A percentile compares a stretch with the other conserved stretches of the same genome.
Conservation (phyloP, 2,329 filamentous ascomycete species). For the Fusarium sp. region DNA sequence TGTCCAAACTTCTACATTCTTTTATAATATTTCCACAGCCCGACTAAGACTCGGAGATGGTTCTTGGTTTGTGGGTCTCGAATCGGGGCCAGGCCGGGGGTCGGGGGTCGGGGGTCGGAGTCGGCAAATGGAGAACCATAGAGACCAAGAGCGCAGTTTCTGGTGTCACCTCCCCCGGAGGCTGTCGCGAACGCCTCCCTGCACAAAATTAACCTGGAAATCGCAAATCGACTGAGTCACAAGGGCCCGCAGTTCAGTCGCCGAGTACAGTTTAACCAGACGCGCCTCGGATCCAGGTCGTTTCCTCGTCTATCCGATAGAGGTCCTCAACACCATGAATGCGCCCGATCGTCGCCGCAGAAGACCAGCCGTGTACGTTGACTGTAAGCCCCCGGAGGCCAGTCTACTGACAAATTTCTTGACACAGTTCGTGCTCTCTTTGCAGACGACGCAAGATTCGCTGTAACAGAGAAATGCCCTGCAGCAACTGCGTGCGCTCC, state of each 20-base stretch:
- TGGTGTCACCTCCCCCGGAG: constrained; percentile 8
- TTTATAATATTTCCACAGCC: neutral
- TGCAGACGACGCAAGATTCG: constrained; percentile 62
- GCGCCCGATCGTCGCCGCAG: constrained; percentile 48
- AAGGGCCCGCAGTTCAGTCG: neutral
- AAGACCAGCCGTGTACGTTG: constrained; percentile 49
- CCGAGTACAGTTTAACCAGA: too few species aligned
- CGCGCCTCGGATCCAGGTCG: too few species aligned
- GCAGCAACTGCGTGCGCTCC: constrained; percentile 60
- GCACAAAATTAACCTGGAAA: neutral
- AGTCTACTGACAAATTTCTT: neutral
- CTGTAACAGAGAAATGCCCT: constrained; percentile 60
- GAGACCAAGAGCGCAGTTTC: constrained; percentile 23
- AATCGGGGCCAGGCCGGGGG: constrained; percentile 4
- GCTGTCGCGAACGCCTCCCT: neutral
- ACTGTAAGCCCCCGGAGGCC: too few species aligned
- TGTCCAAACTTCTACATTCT: neutral
- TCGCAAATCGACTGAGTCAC: neutral
- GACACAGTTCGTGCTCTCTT: constrained; percentile 57
- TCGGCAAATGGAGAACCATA: constrained; percentile 31
- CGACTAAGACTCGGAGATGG: constrained; percentile 4
- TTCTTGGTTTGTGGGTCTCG: neutral
- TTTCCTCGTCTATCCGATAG: too few species aligned
- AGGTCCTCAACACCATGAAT: constrained; percentile 16
- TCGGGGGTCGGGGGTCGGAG: rapidly evolving